These are phyloP conservation scores for Reticulomyxa filosa DNA, from an alignment of 78 protist species.

Conservation along the genomic window DNA sequence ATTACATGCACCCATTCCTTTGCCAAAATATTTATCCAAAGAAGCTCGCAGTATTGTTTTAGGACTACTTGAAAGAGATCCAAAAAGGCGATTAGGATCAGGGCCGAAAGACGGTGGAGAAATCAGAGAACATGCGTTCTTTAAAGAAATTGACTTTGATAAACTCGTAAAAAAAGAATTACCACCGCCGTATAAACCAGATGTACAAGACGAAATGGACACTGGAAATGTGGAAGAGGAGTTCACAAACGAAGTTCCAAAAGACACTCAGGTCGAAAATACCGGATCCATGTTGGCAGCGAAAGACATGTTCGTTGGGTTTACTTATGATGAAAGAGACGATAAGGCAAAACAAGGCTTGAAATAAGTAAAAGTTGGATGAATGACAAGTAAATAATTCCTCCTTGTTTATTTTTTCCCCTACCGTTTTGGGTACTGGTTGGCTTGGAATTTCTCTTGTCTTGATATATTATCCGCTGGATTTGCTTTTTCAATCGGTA, in stretches of 20 bases:
- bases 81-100: constrained; percentile 22
- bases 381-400: too few species aligned
- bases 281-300: not conserved
- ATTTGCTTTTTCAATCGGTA: too few species aligned
- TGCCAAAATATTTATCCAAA: constrained; percentile 17
- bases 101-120: constrained; percentile 13
- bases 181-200: too few species aligned
- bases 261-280: not conserved
- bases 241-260: not conserved
- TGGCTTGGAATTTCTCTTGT: too few species aligned
- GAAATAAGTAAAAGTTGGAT: too few species aligned
- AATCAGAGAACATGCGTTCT: constrained; percentile 54
- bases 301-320: not conserved
- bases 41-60: not conserved
- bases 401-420: too few species aligned
- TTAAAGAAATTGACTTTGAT: constrained; percentile 48
- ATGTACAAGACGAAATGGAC: too few species aligned
- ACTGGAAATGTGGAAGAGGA: too few species aligned
- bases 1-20: constrained; percentile 10
- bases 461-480: too few species aligned
- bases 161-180: constrained; percentile 5
- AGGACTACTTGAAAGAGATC: constrained; percentile 17
- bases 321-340: not conserved
- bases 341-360: not conserved
- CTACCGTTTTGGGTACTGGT: too few species aligned